Evolutionary conservation across 148 eudicot species (phyloP).

Genomic region (Dianthus caryophyllus): DNA sequence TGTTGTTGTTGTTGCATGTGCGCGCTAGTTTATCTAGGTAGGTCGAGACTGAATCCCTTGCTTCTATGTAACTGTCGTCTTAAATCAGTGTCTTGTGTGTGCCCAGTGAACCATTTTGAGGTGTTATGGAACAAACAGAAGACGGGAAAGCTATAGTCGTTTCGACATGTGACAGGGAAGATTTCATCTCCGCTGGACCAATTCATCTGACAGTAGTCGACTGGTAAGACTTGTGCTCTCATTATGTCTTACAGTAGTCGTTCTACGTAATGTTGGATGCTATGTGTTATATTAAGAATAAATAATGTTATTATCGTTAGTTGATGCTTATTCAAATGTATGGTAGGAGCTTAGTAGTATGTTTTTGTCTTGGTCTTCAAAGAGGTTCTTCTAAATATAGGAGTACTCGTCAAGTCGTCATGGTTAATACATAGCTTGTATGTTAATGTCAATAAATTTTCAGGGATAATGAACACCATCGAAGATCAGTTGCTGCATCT

Average conservation of each 20-base stretch:
- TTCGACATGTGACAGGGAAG: slow-evolving; percentile 47
- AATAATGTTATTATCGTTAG: background rate
- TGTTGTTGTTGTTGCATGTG: no score
- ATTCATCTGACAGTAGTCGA: slow-evolving; percentile 62
- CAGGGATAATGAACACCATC: slow-evolving; percentile 75
- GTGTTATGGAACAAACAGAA: slow-evolving; percentile 1
- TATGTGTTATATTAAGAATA: no score
- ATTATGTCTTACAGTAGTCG: background rate
- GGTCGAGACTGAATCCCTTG: background rate
- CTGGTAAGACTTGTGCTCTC: slow-evolving; percentile 46
- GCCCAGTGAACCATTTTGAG: slow-evolving; percentile 7
- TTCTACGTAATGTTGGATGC: no score
- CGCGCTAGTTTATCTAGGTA: background rate
- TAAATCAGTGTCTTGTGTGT: slow-evolving; percentile 1
- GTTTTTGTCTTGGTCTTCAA: background rate
- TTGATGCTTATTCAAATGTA: background rate
- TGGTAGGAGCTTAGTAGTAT: background rate
- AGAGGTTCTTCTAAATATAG: background rate
- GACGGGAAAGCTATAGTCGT: slow-evolving; percentile 15
- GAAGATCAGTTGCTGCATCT: slow-evolving; percentile 75
- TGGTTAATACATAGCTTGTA: background rate
- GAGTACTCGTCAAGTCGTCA: no score
- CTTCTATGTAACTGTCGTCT: background rate
- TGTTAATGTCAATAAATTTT: background rate
- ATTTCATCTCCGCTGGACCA: slow-evolving; percentile 58